Conservation (phyloP, 1,284 basidiomycete species). For the Melampsora larici-populina region DNA sequence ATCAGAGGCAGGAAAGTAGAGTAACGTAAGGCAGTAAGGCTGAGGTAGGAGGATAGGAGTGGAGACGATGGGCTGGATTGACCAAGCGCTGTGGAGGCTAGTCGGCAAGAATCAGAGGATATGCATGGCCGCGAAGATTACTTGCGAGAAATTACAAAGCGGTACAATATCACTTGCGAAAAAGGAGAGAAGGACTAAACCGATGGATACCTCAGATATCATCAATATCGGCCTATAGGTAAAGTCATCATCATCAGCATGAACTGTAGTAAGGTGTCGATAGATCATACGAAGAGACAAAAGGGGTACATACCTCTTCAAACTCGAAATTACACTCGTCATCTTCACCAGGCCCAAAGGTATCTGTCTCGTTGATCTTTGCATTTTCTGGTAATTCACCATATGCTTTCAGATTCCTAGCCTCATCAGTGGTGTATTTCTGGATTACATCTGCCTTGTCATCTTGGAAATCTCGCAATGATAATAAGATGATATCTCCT, state of each 20-base stretch:
- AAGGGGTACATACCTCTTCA: constrained; percentile 48
- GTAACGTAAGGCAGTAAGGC: neutral
- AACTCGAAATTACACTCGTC: constrained; percentile 53
- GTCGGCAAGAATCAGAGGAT: neutral
- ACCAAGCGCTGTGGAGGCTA: neutral
- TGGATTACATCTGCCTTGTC: constrained; percentile 99
- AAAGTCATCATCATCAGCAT: neutral
- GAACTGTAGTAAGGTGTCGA: too few species aligned
- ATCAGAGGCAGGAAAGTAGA: neutral
- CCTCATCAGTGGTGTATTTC: constrained; percentile 95
- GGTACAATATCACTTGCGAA: neutral
- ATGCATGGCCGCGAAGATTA: neutral
- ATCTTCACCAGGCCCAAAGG: constrained; percentile 81
- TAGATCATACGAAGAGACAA: constrained; percentile 22
- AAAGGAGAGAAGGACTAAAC: neutral
- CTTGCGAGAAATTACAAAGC: neutral
- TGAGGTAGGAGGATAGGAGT: neutral
- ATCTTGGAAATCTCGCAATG: constrained; percentile 97
- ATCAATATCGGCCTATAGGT: constrained; percentile 16
- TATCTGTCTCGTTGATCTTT: constrained; percentile 97
- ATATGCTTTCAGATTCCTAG: constrained; percentile 89
- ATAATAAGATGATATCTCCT: constrained; percentile 94
- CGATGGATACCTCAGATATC: constrained; percentile 1
- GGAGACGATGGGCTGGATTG: neutral
- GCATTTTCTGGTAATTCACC: constrained; percentile 96